Evolutionary conservation across 2,329 filamentous ascomycete genomes (phyloP).

Genomic region (Byssochlamys sp.): DNA sequence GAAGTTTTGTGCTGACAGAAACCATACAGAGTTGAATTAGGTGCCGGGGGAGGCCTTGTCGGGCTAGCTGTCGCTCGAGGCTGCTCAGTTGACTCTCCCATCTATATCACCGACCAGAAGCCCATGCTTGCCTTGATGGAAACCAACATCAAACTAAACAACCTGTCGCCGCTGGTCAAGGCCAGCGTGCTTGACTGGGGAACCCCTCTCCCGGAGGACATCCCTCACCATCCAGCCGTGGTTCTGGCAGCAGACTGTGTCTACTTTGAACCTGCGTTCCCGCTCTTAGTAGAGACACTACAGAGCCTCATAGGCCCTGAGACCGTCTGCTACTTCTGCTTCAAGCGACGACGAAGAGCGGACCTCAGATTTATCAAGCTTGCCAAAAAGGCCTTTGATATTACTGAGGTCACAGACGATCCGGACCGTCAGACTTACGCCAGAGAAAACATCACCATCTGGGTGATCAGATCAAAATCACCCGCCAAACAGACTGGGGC

Average conservation of each 20-base stretch:
- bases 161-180: slow-evolving; percentile 52
- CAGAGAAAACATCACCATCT: slow-evolving; percentile 32
- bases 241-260: slow-evolving; percentile 94
- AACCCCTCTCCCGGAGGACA: slow-evolving; percentile 28
- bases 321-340: slow-evolving; percentile 76
- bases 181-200: slow-evolving; percentile 74
- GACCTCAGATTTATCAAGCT: slow-evolving; percentile 66
- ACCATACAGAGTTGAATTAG: slow-evolving; percentile 66
- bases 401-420: slow-evolving; percentile 55
- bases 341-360: slow-evolving; percentile 80
- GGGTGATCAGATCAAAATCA: slow-evolving; percentile 21
- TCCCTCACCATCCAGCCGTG: slow-evolving; percentile 55
- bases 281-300: slow-evolving; percentile 70
- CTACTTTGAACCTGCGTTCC: slow-evolving; percentile 93
- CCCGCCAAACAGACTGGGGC: slow-evolving; percentile 2
- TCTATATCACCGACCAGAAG: slow-evolving; percentile 77
- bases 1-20: not conserved
- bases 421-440: slow-evolving; percentile 23
- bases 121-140: slow-evolving; percentile 80
- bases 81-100: slow-evolving; percentile 44
- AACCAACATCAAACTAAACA: slow-evolving; percentile 76
- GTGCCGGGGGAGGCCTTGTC: slow-evolving; percentile 82
- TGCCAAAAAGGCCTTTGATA: slow-evolving; percentile 56
- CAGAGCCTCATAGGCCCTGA: slow-evolving; percentile 57
- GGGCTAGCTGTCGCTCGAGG: slow-evolving; percentile 53